Evolutionary conservation across 495 filamentous ascomycete species (phyloP), one percentile per base, ranked within the genome.

Genomic region (Penicillium canescens): DNA sequence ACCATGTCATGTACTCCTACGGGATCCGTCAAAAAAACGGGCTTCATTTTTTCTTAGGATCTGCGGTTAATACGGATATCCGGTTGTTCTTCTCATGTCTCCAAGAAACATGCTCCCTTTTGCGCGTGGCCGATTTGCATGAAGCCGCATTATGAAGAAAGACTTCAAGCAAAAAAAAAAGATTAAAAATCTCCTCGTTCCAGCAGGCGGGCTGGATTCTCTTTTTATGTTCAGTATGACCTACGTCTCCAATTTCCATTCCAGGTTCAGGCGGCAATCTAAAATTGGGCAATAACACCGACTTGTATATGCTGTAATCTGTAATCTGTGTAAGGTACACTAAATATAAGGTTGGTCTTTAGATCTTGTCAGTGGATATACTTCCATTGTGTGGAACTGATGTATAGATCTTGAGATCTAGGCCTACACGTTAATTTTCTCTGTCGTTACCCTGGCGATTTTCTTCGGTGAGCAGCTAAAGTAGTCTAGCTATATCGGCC

Each of bases 201-300:
- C 63, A 71, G 65, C 67, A 55, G 53, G 50, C 59, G 57, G 56
- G 69, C 67, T 69, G 68, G 64, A 64, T 63, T 59, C 46, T 56
- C 40, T 68, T 71, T 24, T 73, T 54, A 75, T 73, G 70, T 72
- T 68, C 58, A 72, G 69, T 72, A 73, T 65, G 72, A 72, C 64
- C 60, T 73, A 70, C 54, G 59, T 60, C 55, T 63, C 57, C 64
- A 61, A 67, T 67, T 66, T 66, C 65, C 62, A 70, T 68, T 68
- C 65, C 63, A 72, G 65, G 66, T 69, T 70, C 60, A 68, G 61
- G 63, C 58, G 65, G 66, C 61, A 69, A 65, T 64, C 55, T 59
- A 59, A 68, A 67, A 65, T 65, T 62, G 61, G 65, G 70, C 60
- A 61, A 55, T 59, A 51, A 42, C 24, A 43, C 46, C 33, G 21